Conservation (phyloP, 1,284 basidiomycete species). For the Cryptococcus sp. region DNA sequence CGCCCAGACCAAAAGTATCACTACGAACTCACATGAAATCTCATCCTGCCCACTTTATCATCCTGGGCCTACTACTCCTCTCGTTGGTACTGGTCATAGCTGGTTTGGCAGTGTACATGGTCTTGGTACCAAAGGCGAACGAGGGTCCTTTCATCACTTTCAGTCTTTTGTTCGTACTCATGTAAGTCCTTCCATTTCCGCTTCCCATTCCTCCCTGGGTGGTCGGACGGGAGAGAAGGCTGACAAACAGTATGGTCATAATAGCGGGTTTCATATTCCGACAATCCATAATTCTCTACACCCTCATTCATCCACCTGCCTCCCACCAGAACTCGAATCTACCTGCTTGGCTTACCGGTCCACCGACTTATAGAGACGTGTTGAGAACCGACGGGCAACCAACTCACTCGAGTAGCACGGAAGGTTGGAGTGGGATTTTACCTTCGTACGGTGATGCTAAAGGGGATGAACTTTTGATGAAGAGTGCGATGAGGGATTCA, state of each 20-base stretch:
- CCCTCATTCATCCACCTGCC: slow-evolving; percentile 4
- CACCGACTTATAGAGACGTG: slow-evolving; percentile 13
- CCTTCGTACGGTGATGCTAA: slow-evolving; percentile 18
- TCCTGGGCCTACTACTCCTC: neutral
- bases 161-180: slow-evolving; percentile 12
- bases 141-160: slow-evolving; percentile 3
- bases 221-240: neutral
- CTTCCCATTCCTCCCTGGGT: neutral
- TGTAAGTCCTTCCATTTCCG: slow-evolving; percentile 5
- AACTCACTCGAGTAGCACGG: slow-evolving; percentile 11
- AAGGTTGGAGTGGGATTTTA: slow-evolving; percentile 5
- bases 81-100: neutral
- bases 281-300: slow-evolving; percentile 15
- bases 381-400: slow-evolving; percentile 1
- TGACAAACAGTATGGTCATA: slow-evolving; percentile 9
- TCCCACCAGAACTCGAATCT: neutral
- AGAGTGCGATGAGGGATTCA: slow-evolving; percentile 10
- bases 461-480: slow-evolving; percentile 15
- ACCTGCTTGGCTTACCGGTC: slow-evolving; percentile 11
- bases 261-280: slow-evolving; percentile 20
- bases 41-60: neutral
- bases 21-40: neutral
- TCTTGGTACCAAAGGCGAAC: neutral
- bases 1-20: neutral
- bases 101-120: neutral